Evolutionary conservation across 768 basidiomycete genomes (phyloP).

Genomic region (Lactifluus piperatus): DNA sequence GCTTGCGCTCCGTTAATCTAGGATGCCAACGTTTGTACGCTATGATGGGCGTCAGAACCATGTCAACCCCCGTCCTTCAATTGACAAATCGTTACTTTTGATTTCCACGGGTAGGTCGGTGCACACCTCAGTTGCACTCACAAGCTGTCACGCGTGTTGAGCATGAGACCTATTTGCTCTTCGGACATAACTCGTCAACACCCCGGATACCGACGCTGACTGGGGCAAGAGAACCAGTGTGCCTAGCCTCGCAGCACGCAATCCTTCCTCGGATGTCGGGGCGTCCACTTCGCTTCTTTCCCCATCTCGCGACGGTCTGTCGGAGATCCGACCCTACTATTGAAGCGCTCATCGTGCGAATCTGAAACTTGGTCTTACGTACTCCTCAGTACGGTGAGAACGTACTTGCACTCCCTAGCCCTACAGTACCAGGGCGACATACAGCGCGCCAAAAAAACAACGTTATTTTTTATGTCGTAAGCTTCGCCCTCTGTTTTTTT

Average conservation of each 20-base stretch:
- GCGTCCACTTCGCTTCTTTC: slow-evolving; percentile 42
- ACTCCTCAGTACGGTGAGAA: slow-evolving; percentile 5
- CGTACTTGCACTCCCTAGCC: slow-evolving; percentile 51
- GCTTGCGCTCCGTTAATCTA: slow-evolving; percentile 47
- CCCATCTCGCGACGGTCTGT: slow-evolving; percentile 41
- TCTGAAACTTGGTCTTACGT: neutral
- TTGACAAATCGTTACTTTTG: neutral
- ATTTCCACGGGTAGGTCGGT: neutral
- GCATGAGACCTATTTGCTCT: slow-evolving; percentile 40
- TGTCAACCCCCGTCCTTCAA: slow-evolving; percentile 38
- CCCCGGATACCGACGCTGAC: slow-evolving; percentile 40
- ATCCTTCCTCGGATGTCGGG: slow-evolving; percentile 63
- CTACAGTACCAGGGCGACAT: slow-evolving; percentile 52
- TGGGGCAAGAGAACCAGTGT: slow-evolving; percentile 43
- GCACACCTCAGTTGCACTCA: slow-evolving; percentile 56
- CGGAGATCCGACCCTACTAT: slow-evolving; percentile 52
- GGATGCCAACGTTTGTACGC: slow-evolving; percentile 52
- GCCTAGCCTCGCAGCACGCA: slow-evolving; percentile 43
- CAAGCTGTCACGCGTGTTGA: slow-evolving; percentile 50
- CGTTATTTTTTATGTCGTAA: slow-evolving; percentile 49
- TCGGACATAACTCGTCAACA: slow-evolving; percentile 42
- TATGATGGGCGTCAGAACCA: slow-evolving; percentile 44
- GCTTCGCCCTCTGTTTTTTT: slow-evolving; percentile 37
- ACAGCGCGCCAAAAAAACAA: slow-evolving; percentile 49
- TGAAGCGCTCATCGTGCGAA: slow-evolving; percentile 45